A percentile compares a stretch with the other conserved stretches of the same genome.
Conservation (phyloP, 441 rosid genomes). For the Rhodomyrtus psidioides region DNA sequence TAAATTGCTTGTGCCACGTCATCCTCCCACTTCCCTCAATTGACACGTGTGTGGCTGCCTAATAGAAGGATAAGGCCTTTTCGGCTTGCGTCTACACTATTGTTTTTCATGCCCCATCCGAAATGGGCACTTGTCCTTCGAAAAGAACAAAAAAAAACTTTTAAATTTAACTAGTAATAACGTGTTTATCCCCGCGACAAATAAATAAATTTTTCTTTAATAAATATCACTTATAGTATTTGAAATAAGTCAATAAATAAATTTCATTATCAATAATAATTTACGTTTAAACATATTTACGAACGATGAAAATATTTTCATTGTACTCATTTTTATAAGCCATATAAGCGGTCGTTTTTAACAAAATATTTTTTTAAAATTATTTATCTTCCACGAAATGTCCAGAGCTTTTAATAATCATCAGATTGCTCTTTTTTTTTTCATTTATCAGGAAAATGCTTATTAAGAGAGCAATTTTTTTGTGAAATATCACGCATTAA, state of each 20-base stretch:
- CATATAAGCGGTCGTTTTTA: fast-evolving
- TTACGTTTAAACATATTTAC: not conserved
- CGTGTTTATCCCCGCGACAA: fast-evolving
- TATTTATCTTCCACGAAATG: fast-evolving
- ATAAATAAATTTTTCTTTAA: not conserved
- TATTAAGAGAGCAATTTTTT: not conserved
- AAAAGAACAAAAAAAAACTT: not conserved
- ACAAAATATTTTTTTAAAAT: fast-evolving
- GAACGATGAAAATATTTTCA: not conserved
- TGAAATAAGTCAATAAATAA: not conserved
- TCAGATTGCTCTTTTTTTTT: not conserved
- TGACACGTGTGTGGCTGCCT: constrained; percentile 23
- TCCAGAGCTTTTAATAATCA: fast-evolving
- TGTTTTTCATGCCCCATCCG: not conserved
- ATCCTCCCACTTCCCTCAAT: constrained; percentile 1
- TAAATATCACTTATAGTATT: fast-evolving
- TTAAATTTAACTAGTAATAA: not conserved
- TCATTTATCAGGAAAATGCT: not conserved
- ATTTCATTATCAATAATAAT: not conserved
- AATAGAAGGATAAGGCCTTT: constrained; percentile 17
- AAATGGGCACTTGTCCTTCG: not conserved
- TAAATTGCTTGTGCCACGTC: not conserved
- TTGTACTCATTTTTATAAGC: not conserved
- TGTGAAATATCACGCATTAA: not conserved
- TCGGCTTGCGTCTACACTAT: constrained; percentile 18